Base-by-base conservation (phyloP, 352 stramenopile species). In the Phytophthora europaea region DNA sequence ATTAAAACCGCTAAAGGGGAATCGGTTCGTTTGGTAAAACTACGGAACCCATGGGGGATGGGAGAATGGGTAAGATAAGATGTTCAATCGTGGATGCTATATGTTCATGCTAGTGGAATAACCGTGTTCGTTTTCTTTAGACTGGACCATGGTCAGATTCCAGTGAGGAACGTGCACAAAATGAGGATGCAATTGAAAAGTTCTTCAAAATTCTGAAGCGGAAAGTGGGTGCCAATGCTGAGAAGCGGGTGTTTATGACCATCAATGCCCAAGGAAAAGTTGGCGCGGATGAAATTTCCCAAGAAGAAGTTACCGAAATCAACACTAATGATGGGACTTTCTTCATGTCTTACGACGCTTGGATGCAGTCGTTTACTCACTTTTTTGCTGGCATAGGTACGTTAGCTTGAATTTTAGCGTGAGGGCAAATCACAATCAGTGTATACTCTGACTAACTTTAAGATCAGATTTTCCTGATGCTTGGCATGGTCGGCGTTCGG, bases 41-140 rank as follows among this genome's bases (percentile, higher is more conserved):
- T 98, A 3, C 84, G 93, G 23, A 98, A 98, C 71, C 93, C 93
- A 0, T 98, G 93, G 93, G 92, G 93, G 34, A 97, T 96, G 79
- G 92, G 92, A 12, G 93, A 98, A 75, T 98, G 94, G 94, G 89
- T 95, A 81, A 64, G 79, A 56, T 6, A 82, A 60, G 76, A 53
- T 15, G 28, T 9, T 31, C 22, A 8, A 48, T 48, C 16, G 40
- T 15, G 15, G 12, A 12, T 38, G 51, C 13, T 57, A 36, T n/a
- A 38, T 57, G 8, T 22, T 22, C 28, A 15, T 23, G 18, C 26
- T 4, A 38, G 51, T 36, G 1, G 22, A 47, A n/a, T 47, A 26
- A 59, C 34, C 52, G 18, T 34, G 22, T 12, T 15, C 45, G 15
- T 28, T 58, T 58, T 54, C 12, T 10, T 26, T 53, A 95, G 89